Percentiles rank a stretch among this genome's conserved stretches.
Evolutionary conservation across 2,329 filamentous ascomycete genomes (phyloP).

Genomic region (Beauveria caledonica): DNA sequence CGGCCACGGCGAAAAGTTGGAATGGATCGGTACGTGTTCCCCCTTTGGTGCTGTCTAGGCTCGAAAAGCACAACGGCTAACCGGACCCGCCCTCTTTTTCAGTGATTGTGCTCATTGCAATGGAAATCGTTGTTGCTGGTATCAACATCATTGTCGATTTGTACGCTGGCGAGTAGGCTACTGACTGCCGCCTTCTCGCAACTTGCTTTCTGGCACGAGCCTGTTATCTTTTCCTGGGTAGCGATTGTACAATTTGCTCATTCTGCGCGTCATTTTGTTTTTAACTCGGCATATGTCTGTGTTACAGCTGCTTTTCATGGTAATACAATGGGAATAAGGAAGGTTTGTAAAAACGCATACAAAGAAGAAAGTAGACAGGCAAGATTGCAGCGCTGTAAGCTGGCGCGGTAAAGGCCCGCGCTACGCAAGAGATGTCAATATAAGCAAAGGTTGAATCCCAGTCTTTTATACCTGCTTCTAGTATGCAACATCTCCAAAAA

Average conservation of each 20-base stretch:
- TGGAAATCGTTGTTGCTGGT: conserved; percentile 84
- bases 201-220: background rate
- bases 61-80: conserved; percentile 11
- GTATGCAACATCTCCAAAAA: background rate
- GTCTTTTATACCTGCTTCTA: background rate
- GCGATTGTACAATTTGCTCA: background rate
- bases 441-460: background rate
- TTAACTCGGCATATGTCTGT: background rate
- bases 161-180: conserved; percentile 44
- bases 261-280: background rate
- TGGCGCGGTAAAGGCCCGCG: background rate
- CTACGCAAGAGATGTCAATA: conserved; percentile 1
- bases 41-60: background rate
- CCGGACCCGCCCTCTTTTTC: background rate
- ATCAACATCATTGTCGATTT: conserved; percentile 95
- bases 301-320: background rate
- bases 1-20: conserved; percentile 80
- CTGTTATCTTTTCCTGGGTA: conserved; percentile 6
- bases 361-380: background rate
- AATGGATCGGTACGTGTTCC: conserved; percentile 71
- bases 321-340: background rate
- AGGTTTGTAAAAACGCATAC: background rate
- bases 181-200: background rate
- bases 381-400: background rate
- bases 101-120: conserved; percentile 94